Evolutionary conservation across 192 early-diverging fungal species (phyloP).

Genomic region (Physocladia obscura): DNA sequence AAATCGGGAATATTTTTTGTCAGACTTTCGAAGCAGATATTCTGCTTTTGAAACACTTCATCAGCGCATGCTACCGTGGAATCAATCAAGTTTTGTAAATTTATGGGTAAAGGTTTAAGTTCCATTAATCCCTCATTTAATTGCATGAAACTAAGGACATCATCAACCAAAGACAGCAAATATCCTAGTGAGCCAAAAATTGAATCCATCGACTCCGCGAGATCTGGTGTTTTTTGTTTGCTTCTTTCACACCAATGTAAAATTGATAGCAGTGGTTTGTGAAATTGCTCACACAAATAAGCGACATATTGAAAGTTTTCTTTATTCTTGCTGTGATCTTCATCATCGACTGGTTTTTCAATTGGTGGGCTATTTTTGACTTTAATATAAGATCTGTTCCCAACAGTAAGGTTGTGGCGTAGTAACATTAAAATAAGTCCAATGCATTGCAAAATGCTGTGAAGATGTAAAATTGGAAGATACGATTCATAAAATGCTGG

Average conservation of each 20-base stretch:
- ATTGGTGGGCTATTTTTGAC: too few relatives aligned
- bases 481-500: background rate
- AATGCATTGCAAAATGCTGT: constrained; percentile 7
- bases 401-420: background rate
- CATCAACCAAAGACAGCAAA: constrained; percentile 11
- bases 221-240: background rate
- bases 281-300: constrained; percentile 18
- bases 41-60: background rate
- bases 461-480: constrained; percentile 2
- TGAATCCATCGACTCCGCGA: background rate
- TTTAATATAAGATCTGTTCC: too few relatives aligned
- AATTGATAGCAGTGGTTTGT: constrained; percentile 6
- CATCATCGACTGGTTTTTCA: too few relatives aligned
- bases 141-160: constrained; percentile 14
- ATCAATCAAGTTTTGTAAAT: background rate
- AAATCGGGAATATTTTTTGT: background rate
- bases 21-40: background rate
- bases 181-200: background rate
- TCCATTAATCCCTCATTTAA: background rate
- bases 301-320: background rate
- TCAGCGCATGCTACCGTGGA: background rate
- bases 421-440: background rate
- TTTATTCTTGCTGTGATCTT: too few relatives aligned
- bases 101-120: background rate
- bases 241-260: background rate